phyloP scores from a whole-genome alignment of 2,329 filamentous ascomycete genomes.

The Diaporthe batatas region DNA sequence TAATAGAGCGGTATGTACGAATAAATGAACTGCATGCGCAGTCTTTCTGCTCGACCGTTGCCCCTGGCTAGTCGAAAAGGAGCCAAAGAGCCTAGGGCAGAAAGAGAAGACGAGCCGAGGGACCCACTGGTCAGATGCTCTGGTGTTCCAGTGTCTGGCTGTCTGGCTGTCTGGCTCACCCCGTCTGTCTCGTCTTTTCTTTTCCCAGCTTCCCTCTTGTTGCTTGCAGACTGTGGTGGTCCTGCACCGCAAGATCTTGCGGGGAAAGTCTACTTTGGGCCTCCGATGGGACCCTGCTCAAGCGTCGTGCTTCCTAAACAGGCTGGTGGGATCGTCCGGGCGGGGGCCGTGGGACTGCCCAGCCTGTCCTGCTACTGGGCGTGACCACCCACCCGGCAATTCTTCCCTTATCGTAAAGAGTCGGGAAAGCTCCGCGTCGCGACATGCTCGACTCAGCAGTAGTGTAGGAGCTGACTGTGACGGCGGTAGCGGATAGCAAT shows the following conservation, averaged over 20 bases:
- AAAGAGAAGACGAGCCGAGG: conserved; percentile 29
- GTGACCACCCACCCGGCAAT: background rate
- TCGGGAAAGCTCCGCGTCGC: conserved; percentile 19
- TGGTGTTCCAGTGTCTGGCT: background rate
- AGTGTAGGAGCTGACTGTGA: background rate
- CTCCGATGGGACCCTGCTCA: background rate
- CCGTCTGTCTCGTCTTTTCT: background rate
- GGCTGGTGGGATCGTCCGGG: conserved; percentile 31
- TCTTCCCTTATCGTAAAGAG: conserved; percentile 12
- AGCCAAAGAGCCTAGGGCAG: conserved; percentile 11
- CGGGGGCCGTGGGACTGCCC: conserved; percentile 18
- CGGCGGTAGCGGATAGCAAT: background rate
- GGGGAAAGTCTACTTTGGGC: conserved; percentile 21
- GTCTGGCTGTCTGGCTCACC: conserved; percentile 14
- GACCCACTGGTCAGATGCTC: conserved; percentile 34
- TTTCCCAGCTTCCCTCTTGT: conserved; percentile 5
- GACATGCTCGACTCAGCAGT: background rate
- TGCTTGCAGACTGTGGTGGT: background rate
- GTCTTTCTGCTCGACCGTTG: conserved; percentile 18
- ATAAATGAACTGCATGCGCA: background rate
- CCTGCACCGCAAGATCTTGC: conserved; percentile 11
- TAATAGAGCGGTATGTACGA: background rate
- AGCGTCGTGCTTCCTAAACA: conserved; percentile 17
- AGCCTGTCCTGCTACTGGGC: conserved; percentile 19
- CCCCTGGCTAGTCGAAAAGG: conserved; percentile 33